Evolutionary conservation across 176 grass and related monocot species (phyloP).

Genomic region (Tillandsia fasciculata): DNA sequence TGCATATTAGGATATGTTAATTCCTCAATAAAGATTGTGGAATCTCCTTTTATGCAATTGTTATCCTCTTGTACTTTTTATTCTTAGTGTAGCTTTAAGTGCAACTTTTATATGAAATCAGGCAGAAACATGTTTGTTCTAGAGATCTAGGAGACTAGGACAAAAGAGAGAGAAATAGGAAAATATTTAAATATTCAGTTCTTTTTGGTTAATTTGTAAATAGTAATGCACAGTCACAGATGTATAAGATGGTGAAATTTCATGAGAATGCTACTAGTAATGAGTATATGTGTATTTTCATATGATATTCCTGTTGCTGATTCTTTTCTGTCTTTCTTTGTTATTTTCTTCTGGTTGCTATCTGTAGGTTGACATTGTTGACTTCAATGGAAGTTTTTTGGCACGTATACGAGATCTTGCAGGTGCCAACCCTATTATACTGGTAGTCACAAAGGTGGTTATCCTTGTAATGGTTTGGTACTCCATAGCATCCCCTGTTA

Average conservation of each 20-base stretch:
- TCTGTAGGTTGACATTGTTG: conserved; percentile 85
- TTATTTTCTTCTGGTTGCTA: not conserved
- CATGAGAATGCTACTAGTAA: not conserved
- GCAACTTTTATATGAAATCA: not conserved
- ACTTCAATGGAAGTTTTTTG: conserved; percentile 95
- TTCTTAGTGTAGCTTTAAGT: not conserved
- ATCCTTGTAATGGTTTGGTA: not conserved
- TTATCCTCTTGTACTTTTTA: not conserved
- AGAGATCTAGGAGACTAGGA: not conserved
- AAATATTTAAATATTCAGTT: not conserved
- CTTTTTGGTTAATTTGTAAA: not conserved
- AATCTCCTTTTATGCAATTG: not conserved
- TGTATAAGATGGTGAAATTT: not conserved
- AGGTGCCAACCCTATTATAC: conserved; percentile 79
- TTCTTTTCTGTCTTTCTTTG: not conserved
- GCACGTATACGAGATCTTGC: conserved; percentile 68
- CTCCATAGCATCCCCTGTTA: not conserved
- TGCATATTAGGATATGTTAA: not conserved
- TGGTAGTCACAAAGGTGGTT: conserved; percentile 88
- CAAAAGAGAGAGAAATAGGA: not conserved
- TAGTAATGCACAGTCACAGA: not conserved
- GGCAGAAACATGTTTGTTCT: not conserved
- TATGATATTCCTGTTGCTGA: not conserved
- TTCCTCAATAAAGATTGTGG: not conserved
- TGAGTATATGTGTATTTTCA: not conserved